Conservation (phyloP, 495 filamentous ascomycete genomes). For the Tuber aestivum region DNA sequence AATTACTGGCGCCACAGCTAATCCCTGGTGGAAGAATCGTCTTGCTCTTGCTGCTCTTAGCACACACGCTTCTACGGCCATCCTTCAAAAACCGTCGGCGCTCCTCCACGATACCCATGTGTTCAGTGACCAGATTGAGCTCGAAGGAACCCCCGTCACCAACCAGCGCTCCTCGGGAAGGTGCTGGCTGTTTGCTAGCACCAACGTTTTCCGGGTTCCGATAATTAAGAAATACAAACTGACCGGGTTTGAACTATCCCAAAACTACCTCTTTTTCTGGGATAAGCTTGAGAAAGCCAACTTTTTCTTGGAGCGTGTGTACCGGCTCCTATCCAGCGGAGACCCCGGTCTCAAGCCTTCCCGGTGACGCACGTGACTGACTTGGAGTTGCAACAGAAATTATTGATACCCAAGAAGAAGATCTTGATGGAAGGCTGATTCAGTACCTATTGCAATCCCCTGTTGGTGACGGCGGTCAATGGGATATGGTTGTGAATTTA, state of each 20-base stretch:
- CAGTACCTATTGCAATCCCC: constrained; percentile 60
- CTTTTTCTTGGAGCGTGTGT: constrained; percentile 65
- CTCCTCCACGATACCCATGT: constrained; percentile 61
- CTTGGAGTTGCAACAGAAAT: constrained; percentile 46
- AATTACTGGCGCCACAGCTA: constrained; percentile 3
- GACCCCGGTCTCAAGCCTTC: not conserved
- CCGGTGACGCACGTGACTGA: not conserved
- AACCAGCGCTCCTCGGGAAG: constrained; percentile 73
- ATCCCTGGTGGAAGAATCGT: constrained; percentile 27
- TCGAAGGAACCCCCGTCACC: constrained; percentile 77
- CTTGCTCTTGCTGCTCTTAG: constrained; percentile 49
- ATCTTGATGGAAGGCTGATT: constrained; percentile 62
- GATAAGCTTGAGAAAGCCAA: constrained; percentile 91
- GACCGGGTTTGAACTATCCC: constrained; percentile 72
- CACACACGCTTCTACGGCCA: constrained; percentile 51
- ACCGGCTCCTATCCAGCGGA: not conserved
- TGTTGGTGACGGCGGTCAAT: constrained; percentile 78
- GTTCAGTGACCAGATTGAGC: constrained; percentile 75
- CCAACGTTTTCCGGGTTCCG: constrained; percentile 79
- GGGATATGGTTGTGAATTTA: constrained; percentile 87
- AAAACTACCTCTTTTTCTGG: constrained; percentile 89
- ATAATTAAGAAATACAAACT: constrained; percentile 75
- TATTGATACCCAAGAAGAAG: constrained; percentile 62
- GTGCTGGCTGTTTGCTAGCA: constrained; percentile 85
- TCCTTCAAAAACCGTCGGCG: constrained; percentile 51